Evolutionary conservation across 805 yeast species (phyloP).

Genomic region (Monosporozyma aquatica): DNA sequence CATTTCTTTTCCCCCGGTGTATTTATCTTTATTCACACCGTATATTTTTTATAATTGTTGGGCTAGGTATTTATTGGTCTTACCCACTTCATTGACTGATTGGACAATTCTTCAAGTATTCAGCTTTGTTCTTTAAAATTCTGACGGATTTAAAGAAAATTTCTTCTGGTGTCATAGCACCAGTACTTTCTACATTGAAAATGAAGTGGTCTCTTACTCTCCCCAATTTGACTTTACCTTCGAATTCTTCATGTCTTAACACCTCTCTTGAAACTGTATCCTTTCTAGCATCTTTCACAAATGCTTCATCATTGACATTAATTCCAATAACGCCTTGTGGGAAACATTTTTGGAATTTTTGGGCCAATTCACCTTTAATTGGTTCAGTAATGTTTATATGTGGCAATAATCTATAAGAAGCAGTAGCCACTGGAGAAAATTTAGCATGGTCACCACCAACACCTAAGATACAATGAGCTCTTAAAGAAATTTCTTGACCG

Average conservation of each 20-base stretch:
- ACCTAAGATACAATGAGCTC: constrained; percentile 87
- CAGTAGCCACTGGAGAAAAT: constrained; percentile 94
- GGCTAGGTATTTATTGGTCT: background rate
- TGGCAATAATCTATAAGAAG: constrained; percentile 89
- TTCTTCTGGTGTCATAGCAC: constrained; percentile 96
- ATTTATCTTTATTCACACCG: too few relatives aligned
- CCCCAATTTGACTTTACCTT: constrained; percentile 83
- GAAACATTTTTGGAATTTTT: constrained; percentile 78
- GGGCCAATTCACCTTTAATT: constrained; percentile 68
- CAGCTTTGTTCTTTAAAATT: constrained; percentile 77
- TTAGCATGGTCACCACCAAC: constrained; percentile 94
- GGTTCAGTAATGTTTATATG: constrained; percentile 68
- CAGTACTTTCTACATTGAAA: constrained; percentile 88
- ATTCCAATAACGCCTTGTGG: constrained; percentile 88
- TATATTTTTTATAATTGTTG: constrained; percentile 1
- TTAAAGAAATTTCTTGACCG: constrained; percentile 87
- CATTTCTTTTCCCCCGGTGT: too few relatives aligned
- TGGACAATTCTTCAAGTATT: constrained; percentile 69
- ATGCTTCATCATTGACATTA: constrained; percentile 57
- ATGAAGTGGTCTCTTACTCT: constrained; percentile 88
- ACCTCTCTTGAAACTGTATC: constrained; percentile 98
- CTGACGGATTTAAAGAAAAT: constrained; percentile 86
- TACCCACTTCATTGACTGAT: constrained; percentile 41
- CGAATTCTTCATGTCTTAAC: constrained; percentile 83
- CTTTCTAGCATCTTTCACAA: constrained; percentile 79